phyloP scores from a whole-genome alignment of 2,329 filamentous ascomycete species.

The Sporothrix mexicana region DNA sequence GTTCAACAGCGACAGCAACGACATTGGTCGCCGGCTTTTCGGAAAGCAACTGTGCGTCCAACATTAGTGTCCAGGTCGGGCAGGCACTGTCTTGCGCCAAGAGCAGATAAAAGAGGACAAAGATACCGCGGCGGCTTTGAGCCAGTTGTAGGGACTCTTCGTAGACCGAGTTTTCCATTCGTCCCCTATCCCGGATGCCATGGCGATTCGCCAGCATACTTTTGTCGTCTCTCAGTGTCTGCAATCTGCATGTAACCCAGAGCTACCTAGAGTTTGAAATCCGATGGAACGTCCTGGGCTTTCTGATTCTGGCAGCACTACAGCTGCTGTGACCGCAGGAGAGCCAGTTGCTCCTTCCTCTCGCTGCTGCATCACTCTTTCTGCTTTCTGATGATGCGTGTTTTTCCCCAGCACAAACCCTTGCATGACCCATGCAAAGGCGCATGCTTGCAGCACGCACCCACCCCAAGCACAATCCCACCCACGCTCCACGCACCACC shows the following conservation, averaged over 20 bases:
- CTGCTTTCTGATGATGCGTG: slow-evolving; percentile 12
- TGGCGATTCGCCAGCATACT: background rate
- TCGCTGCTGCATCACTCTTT: background rate
- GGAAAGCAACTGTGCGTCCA: background rate
- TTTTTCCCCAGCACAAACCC: slow-evolving; percentile 19
- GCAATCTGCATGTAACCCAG: background rate
- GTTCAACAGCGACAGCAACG: background rate
- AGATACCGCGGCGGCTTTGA: background rate
- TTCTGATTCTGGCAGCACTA: background rate
- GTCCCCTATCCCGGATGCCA: background rate
- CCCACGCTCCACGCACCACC: slow-evolving; percentile 21
- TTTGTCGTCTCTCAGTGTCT: background rate
- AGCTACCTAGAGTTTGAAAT: slow-evolving; percentile 18
- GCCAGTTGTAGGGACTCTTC: background rate
- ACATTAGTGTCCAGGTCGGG: background rate
- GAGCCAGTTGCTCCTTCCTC: background rate
- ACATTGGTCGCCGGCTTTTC: background rate
- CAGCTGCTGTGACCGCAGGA: slow-evolving; percentile 11
- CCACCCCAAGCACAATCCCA: background rate
- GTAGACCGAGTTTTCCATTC: background rate
- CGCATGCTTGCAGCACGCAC: slow-evolving; percentile 13
- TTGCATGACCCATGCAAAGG: slow-evolving; percentile 13
- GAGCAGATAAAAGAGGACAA: background rate
- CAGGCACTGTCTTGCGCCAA: background rate
- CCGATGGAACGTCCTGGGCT: background rate